A percentile compares a stretch with the other conserved stretches of the same genome.
Conservation (phyloP, 345 rosid species). For the Populus nigra region DNA sequence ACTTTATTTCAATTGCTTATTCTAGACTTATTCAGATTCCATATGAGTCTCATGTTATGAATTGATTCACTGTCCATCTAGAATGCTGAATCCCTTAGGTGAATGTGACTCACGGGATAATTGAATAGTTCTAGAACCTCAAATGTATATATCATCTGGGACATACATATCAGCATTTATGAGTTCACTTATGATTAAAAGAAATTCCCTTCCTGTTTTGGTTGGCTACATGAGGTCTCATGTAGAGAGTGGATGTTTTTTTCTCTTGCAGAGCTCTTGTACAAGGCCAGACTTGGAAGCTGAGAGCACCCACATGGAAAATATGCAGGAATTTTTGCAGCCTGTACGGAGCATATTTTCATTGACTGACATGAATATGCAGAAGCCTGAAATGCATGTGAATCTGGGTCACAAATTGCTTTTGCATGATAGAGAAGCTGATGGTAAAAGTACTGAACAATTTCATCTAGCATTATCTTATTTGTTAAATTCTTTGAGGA, state of each 20-base stretch:
- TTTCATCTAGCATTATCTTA: constrained; percentile 8
- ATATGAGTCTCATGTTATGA: background rate
- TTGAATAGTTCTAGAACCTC: constrained; percentile 2
- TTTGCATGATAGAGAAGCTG: constrained; percentile 31
- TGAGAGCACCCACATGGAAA: constrained; percentile 39
- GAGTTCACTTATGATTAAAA: constrained; percentile 13
- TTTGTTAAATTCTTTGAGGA: background rate
- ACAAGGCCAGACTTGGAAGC: constrained; percentile 30
- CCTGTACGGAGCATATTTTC: constrained; percentile 23
- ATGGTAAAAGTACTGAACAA: constrained; percentile 30
- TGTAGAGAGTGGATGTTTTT: constrained; percentile 30
- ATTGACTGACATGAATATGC: constrained; percentile 20
- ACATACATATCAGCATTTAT: constrained; percentile 4
- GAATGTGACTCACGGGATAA: constrained; percentile 1
- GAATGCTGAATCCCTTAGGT: background rate
- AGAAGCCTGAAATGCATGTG: constrained; percentile 18
- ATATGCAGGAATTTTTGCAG: constrained; percentile 24
- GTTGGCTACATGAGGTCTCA: constrained; percentile 29
- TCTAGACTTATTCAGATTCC: background rate
- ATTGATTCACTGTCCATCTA: constrained; percentile 1
- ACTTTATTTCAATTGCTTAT: background rate
- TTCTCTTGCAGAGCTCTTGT: constrained; percentile 34
- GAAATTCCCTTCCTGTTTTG: constrained; percentile 19
- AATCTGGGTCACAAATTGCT: constrained; percentile 24
- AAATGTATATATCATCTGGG: constrained; percentile 6